These are phyloP conservation scores for Tuber indicum DNA, from an alignment of 495 filamentous ascomycete genomes.

Conservation along the genomic window DNA sequence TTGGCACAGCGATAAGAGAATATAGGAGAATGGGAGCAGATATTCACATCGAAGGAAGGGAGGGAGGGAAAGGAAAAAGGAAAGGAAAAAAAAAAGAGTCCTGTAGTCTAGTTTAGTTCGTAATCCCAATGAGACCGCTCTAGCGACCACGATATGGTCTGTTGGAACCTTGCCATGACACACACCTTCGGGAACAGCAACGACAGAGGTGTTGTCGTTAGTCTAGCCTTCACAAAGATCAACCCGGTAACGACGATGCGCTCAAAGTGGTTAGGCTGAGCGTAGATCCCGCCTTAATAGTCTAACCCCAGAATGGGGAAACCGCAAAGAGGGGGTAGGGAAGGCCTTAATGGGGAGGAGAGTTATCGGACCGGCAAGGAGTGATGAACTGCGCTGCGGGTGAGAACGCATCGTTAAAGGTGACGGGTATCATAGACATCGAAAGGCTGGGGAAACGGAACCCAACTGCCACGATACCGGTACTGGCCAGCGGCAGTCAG, in stretches of 20 bases:
- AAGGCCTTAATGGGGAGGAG: slow-evolving; percentile 53
- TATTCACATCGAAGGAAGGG: background rate
- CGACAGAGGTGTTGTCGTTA: slow-evolving; percentile 11
- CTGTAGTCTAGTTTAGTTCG: slow-evolving; percentile 17
- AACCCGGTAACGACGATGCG: background rate
- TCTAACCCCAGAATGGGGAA: background rate
- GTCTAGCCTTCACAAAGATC: no score
- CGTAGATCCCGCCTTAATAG: slow-evolving; percentile 16
- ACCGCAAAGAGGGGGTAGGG: slow-evolving; percentile 44
- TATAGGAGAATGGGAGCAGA: background rate
- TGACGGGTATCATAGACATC: slow-evolving; percentile 48
- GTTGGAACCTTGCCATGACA: slow-evolving; percentile 40
- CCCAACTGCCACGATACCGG: slow-evolving; percentile 57
- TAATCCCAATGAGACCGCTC: slow-evolving; percentile 47
- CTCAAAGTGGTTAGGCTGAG: slow-evolving; percentile 8
- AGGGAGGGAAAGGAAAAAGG: background rate
- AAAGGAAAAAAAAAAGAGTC: background rate
- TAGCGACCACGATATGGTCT: slow-evolving; percentile 48
- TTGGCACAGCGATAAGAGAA: no score
- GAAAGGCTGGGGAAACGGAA: slow-evolving; percentile 54
- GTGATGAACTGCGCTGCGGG: slow-evolving; percentile 56
- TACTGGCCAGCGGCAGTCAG: slow-evolving; percentile 56
- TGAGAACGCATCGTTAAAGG: slow-evolving; percentile 55
- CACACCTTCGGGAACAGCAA: slow-evolving; percentile 45
- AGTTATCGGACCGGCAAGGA: slow-evolving; percentile 42